Conservation (phyloP, 2,329 filamentous ascomycete species). For the Seiridium cupressi region DNA sequence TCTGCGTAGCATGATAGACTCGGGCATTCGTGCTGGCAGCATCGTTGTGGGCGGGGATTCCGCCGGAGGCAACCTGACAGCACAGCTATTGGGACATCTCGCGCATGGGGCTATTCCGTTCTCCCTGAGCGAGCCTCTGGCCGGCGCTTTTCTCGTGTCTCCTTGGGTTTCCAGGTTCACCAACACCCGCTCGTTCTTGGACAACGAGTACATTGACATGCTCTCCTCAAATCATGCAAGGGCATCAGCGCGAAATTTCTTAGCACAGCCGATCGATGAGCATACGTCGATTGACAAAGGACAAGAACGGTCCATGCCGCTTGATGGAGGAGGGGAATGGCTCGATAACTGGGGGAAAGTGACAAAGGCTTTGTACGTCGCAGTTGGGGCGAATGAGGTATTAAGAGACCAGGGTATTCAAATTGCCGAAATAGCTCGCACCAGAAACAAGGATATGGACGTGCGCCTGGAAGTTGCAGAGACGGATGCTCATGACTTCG, state of each 20-base stretch:
- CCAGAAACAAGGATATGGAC: slow-evolving; percentile 16
- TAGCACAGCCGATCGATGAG: background rate
- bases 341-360: slow-evolving; percentile 21
- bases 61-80: slow-evolving; percentile 32
- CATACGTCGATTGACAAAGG: background rate
- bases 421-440: slow-evolving; percentile 20
- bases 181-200: slow-evolving; percentile 18
- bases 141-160: slow-evolving; percentile 30
- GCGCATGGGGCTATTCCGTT: slow-evolving; percentile 23
- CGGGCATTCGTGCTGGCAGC: slow-evolving; percentile 26
- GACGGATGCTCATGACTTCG: slow-evolving; percentile 31
- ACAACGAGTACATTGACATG: slow-evolving; percentile 32
- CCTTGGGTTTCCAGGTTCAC: slow-evolving; percentile 27
- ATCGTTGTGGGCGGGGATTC: slow-evolving; percentile 36
- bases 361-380: slow-evolving; percentile 27
- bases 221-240: slow-evolving; percentile 15
- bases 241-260: background rate
- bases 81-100: slow-evolving; percentile 30
- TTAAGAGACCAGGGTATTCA: slow-evolving; percentile 26
- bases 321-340: slow-evolving; percentile 27
- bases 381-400: slow-evolving; percentile 29
- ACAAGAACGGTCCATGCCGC: slow-evolving; percentile 24
- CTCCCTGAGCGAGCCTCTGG: slow-evolving; percentile 24
- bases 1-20: slow-evolving; percentile 25
- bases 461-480: slow-evolving; percentile 26